Conservation (phyloP, 2,329 filamentous ascomycete species). For the Berkeleyomyces rouxiae region DNA sequence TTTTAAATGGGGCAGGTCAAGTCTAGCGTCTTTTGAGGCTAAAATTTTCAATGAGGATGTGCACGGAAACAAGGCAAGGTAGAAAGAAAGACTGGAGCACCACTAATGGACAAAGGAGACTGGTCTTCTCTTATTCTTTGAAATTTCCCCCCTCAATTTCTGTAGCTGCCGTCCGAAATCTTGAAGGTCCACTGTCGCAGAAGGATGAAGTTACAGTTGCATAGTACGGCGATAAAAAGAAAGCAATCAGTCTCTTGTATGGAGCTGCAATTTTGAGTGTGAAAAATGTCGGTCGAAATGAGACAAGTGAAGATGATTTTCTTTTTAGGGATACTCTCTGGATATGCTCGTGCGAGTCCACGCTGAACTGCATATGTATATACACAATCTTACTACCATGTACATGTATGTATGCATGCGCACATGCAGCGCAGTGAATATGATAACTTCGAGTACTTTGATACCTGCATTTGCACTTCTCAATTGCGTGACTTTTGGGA, state of each 20-base stretch:
- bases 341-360: no score
- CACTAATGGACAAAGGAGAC: not conserved
- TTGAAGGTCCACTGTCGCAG: not conserved
- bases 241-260: not conserved
- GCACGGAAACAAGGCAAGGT: not conserved
- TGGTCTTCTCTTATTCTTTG: not conserved
- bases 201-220: not conserved
- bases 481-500: not conserved
- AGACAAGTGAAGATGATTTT: no score
- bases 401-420: no score
- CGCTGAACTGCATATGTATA: no score
- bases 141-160: not conserved
- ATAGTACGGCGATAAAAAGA: not conserved
- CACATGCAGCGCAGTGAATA: no score
- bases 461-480: not conserved
- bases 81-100: not conserved
- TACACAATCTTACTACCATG: no score
- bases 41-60: not conserved
- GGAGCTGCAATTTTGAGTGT: not conserved
- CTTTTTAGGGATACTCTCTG: no score
- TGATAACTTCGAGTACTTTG: no score
- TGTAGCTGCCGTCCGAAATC: not conserved
- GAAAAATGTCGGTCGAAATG: no score
- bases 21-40: not conserved
- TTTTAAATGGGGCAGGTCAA: not conserved